Evolutionary conservation across 1,284 basidiomycete species (phyloP).

Genomic region (Puccinia triticina): DNA sequence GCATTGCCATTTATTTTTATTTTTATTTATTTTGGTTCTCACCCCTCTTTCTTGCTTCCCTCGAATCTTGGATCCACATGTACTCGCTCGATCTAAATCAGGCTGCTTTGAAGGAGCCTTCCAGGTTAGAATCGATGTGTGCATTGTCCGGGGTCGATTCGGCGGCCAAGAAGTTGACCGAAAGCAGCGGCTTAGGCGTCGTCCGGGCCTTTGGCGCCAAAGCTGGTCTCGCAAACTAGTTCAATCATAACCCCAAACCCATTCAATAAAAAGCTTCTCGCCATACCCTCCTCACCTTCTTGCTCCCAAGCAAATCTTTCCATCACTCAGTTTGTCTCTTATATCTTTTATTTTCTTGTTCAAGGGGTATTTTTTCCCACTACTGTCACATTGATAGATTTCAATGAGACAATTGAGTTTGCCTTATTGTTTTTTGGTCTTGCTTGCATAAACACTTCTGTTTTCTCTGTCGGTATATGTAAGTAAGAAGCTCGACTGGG

Average conservation of each 20-base stretch:
- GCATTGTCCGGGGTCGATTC: conserved; percentile 61
- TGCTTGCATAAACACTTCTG: neutral
- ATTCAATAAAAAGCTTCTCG: neutral
- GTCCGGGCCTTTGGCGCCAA: conserved; percentile 47
- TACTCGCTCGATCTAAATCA: neutral
- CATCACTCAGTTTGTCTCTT: neutral
- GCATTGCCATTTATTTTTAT: conserved; percentile 39
- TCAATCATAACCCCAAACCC: neutral
- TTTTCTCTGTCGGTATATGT: no score
- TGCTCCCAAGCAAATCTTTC: neutral
- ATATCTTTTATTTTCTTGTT: neutral
- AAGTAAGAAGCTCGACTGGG: no score
- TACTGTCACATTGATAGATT: neutral
- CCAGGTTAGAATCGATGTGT: conserved; percentile 80
- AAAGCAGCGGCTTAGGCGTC: conserved; percentile 58
- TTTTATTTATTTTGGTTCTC: conserved; percentile 38
- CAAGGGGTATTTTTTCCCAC: neutral
- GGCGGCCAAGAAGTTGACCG: conserved; percentile 59
- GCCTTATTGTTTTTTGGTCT: neutral
- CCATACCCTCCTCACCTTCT: neutral
- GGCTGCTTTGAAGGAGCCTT: conserved; percentile 79
- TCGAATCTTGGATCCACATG: neutral
- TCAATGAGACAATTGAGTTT: neutral
- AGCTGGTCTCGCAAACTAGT: conserved; percentile 40
- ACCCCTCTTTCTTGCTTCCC: neutral